Percentiles rank a stretch among this genome's conserved stretches.
Evolutionary conservation across 345 rosid species (phyloP).

Genomic region (Atalantia buxifolia): DNA sequence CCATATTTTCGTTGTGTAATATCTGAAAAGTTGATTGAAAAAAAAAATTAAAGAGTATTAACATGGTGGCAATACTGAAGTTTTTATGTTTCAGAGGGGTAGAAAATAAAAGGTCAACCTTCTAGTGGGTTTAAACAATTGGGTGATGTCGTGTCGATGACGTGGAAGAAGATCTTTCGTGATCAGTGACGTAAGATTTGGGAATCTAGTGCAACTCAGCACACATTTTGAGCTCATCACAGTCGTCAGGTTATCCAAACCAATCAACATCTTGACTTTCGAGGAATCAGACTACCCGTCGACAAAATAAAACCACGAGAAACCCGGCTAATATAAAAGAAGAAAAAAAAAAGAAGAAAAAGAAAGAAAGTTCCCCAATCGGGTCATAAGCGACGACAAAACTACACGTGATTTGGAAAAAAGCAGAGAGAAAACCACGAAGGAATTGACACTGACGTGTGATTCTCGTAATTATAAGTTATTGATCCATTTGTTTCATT

Average conservation of each 20-base stretch:
- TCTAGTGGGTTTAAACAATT: neutral
- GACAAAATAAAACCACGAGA: neutral
- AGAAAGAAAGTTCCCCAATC: too few species aligned
- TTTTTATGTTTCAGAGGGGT: neutral
- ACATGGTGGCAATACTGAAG: neutral
- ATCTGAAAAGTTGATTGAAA: too few species aligned
- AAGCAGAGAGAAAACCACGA: too few species aligned
- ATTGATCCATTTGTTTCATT: too few species aligned
- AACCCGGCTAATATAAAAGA: too few species aligned
- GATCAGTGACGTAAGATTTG: neutral
- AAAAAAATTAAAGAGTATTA: neutral
- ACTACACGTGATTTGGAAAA: too few species aligned
- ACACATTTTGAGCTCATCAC: neutral
- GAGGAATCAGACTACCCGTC: neutral
- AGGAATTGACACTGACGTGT: too few species aligned
- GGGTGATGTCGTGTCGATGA: neutral
- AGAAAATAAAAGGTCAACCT: neutral
- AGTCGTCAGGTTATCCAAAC: neutral
- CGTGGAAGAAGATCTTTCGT: too few species aligned
- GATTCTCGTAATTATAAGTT: too few species aligned
- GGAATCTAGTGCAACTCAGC: neutral
- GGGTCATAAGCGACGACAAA: too few species aligned
- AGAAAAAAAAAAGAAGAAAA: too few species aligned
- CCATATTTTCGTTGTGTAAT: neutral
- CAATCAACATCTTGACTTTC: slow-evolving; percentile 1